A percentile compares a stretch with the other conserved stretches of the same genome.
These are phyloP conservation scores for Botrytis fabae DNA, from an alignment of 2,329 filamentous ascomycete species.

Conservation along the genomic window DNA sequence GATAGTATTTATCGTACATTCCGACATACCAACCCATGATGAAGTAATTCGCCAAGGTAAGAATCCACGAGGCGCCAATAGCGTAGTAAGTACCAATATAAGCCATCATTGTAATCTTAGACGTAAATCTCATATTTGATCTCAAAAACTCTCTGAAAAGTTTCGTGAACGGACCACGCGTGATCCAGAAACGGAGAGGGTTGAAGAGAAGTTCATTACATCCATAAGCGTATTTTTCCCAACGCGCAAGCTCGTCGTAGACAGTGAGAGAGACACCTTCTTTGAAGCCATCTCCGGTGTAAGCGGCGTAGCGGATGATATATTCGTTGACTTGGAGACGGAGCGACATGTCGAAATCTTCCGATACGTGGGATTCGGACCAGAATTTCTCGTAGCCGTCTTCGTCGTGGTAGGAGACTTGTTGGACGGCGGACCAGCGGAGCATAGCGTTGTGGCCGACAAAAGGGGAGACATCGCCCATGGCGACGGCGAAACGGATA, in stretches of 20 bases:
- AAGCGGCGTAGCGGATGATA: conserved; percentile 70
- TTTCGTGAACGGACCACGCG: conserved; percentile 73
- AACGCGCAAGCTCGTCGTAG: conserved; percentile 80
- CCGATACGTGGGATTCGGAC: conserved; percentile 77
- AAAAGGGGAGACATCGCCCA: conserved; percentile 75
- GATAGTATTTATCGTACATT: conserved; percentile 76
- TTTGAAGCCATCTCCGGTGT: conserved; percentile 75
- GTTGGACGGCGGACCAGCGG: conserved; percentile 73
- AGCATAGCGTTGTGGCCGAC: conserved; percentile 80
- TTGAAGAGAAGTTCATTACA: conserved; percentile 83
- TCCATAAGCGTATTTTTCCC: conserved; percentile 86
- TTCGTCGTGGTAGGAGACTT: conserved; percentile 68
- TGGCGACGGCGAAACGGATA: conserved; percentile 74
- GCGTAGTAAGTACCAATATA: conserved; percentile 83
- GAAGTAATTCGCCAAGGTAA: conserved; percentile 74
- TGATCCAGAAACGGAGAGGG: conserved; percentile 71
- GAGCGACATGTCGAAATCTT: conserved; percentile 81
- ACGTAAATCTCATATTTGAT: conserved; percentile 73
- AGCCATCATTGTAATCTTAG: conserved; percentile 73
- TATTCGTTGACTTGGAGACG: conserved; percentile 72
- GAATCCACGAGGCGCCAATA: conserved; percentile 72
- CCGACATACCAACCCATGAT: conserved; percentile 75
- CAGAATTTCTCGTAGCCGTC: conserved; percentile 78
- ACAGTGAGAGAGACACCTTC: conserved; percentile 83
- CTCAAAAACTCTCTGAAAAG: conserved; percentile 73